Conservation (phyloP, 768 basidiomycete species). For the Lactarius deliciosus region DNA sequence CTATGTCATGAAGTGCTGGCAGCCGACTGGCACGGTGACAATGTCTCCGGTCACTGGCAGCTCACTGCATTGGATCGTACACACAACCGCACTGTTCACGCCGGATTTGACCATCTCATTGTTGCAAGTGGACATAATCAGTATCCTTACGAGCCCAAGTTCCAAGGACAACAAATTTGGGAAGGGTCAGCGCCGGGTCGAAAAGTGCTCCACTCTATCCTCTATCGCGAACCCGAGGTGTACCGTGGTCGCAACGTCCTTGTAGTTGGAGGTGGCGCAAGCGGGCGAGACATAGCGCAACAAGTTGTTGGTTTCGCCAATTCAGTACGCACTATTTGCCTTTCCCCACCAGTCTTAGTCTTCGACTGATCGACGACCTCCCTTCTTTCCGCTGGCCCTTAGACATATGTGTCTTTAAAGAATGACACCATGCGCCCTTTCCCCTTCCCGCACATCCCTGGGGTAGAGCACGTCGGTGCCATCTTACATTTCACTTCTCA, state of each 20-base stretch:
- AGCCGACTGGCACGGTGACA: slow-evolving; percentile 45
- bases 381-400: slow-evolving; percentile 21
- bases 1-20: slow-evolving; percentile 46
- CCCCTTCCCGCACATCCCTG: slow-evolving; percentile 2
- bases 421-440: slow-evolving; percentile 4
- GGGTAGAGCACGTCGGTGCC: background rate
- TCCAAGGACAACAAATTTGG: slow-evolving; percentile 50
- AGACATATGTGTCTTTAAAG: slow-evolving; percentile 1
- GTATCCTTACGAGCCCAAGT: slow-evolving; percentile 43
- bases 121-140: slow-evolving; percentile 57
- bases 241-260: slow-evolving; percentile 47
- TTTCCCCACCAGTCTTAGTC: slow-evolving; percentile 36
- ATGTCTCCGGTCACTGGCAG: slow-evolving; percentile 46
- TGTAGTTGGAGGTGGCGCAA: slow-evolving; percentile 49
- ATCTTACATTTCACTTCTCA: slow-evolving; percentile 21
- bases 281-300: slow-evolving; percentile 47
- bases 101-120: slow-evolving; percentile 55
- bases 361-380: background rate
- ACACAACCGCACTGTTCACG: slow-evolving; percentile 31
- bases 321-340: slow-evolving; percentile 41
- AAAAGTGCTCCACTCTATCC: slow-evolving; percentile 47
- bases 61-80: slow-evolving; percentile 36
- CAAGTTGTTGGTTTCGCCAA: slow-evolving; percentile 49
- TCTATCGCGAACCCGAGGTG: slow-evolving; percentile 36
- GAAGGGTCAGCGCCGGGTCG: slow-evolving; percentile 37